These are phyloP conservation scores for Tarenaya hassleriana DNA, from an alignment of 345 rosid species.

Conservation along the genomic window DNA sequence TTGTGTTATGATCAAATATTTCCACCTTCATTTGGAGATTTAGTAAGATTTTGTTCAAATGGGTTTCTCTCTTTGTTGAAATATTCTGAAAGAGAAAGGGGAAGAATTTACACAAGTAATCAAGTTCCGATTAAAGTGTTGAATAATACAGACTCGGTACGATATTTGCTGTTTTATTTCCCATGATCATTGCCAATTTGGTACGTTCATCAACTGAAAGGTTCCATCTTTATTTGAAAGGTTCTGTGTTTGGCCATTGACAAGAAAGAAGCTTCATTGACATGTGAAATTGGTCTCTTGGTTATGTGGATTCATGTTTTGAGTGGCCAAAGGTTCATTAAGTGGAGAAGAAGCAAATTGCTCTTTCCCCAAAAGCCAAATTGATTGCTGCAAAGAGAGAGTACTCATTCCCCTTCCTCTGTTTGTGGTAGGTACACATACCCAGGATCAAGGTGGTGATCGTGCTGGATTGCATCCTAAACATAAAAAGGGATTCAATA, in stretches of 20 bases:
- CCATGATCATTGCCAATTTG: no score
- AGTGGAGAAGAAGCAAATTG: neutral
- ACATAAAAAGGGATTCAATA: constrained; percentile 22
- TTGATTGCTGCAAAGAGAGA: neutral
- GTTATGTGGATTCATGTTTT: no score
- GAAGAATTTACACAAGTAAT: constrained; percentile 5
- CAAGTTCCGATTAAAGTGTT: constrained; percentile 5
- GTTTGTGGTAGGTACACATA: constrained; percentile 23
- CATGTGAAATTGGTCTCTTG: no score
- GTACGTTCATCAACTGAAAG: no score
- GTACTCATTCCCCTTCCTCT: neutral
- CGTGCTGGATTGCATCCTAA: constrained; percentile 13
- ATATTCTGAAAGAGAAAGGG: constrained; percentile 6
- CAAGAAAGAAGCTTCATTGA: no score
- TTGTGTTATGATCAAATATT: neutral
- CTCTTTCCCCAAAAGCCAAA: constrained; percentile 8
- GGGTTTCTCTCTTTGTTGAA: constrained; percentile 7
- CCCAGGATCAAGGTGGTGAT: constrained; percentile 30
- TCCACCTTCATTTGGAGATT: neutral
- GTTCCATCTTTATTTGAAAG: no score
- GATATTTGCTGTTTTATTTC: no score
- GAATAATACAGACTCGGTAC: neutral
- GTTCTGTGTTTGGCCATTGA: no score
- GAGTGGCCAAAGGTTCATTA: no score
- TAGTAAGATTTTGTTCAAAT: neutral